phyloP scores from a whole-genome alignment of 768 basidiomycete species.

The Tylopilus rubrobrunneus region DNA sequence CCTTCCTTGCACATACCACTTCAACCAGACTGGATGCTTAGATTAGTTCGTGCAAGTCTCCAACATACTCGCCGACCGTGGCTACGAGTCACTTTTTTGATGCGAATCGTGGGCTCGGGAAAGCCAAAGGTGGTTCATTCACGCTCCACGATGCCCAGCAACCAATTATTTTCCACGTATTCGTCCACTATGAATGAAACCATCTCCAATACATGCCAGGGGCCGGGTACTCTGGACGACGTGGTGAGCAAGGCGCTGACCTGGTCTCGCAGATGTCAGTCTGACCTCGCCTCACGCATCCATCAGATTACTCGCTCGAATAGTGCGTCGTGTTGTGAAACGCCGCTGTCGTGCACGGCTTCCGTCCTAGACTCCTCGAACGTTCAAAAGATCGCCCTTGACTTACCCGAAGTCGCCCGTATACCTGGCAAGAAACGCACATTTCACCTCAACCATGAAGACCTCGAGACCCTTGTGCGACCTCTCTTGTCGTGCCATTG shows the following conservation, averaged over 20 bases:
- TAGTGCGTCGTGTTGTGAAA: constrained; percentile 8
- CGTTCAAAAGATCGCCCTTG: constrained; percentile 7
- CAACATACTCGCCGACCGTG: not conserved
- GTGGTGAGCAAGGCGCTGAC: constrained; percentile 13
- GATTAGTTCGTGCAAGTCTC: constrained; percentile 2
- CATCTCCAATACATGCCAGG: not conserved
- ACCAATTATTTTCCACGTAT: constrained; percentile 1
- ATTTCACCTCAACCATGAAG: constrained; percentile 31
- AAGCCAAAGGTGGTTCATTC: constrained; percentile 1
- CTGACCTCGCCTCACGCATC: not conserved
- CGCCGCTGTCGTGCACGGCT: not conserved
- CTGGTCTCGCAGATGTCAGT: not conserved
- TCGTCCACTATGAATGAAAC: constrained; percentile 3
- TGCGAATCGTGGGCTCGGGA: not conserved
- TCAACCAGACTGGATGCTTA: constrained; percentile 5
- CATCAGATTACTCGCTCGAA: constrained; percentile 21
- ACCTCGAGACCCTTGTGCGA: constrained; percentile 32
- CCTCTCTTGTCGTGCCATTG: constrained; percentile 36
- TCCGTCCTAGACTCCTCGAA: constrained; percentile 16
- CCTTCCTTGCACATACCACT: no score
- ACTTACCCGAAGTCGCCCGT: constrained; percentile 24
- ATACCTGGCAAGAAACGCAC: constrained; percentile 32
- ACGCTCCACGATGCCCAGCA: not conserved
- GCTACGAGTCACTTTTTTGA: not conserved
- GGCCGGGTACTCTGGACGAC: constrained; percentile 15